These are phyloP conservation scores for Euphorbia corollata DNA, from an alignment of 441 rosid genomes.

Conservation along the genomic window DNA sequence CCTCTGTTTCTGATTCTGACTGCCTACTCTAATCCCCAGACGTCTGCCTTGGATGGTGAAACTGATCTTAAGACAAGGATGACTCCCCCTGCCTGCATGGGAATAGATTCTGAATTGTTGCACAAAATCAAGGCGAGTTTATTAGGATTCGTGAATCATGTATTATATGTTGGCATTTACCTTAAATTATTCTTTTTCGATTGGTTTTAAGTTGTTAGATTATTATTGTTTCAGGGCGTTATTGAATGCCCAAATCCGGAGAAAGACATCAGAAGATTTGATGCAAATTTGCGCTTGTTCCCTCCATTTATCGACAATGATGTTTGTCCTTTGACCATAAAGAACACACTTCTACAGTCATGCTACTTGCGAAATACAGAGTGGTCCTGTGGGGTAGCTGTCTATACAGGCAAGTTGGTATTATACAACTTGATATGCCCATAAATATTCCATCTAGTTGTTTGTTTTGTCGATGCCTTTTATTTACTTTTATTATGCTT, in stretches of 20 bases:
- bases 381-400: slow-evolving; percentile 99
- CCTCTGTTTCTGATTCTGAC: slow-evolving; percentile 16
- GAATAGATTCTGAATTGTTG: slow-evolving; percentile 78
- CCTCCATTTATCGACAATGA: slow-evolving; percentile 98
- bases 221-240: slow-evolving; percentile 62
- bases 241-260: slow-evolving; percentile 93
- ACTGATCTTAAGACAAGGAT: slow-evolving; percentile 92
- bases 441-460: slow-evolving; percentile 12
- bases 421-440: slow-evolving; percentile 10
- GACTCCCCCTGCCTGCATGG: slow-evolving; percentile 84
- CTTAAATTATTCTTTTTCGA: not conserved
- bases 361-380: slow-evolving; percentile 96
- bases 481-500: not conserved
- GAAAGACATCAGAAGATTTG: slow-evolving; percentile 94
- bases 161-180: slow-evolving; percentile 7
- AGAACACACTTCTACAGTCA: slow-evolving; percentile 91
- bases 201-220: slow-evolving; percentile 7
- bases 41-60: slow-evolving; percentile 96
- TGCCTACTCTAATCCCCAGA: slow-evolving; percentile 44
- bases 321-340: slow-evolving; percentile 83
- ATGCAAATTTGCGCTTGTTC: slow-evolving; percentile 89
- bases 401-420: slow-evolving; percentile 70
- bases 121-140: slow-evolving; percentile 84
- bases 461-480: slow-evolving; percentile 9
- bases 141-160: slow-evolving; percentile 4